Conservation (phyloP, 129 eudicot species). For the Scalesia atractyloides region DNA sequence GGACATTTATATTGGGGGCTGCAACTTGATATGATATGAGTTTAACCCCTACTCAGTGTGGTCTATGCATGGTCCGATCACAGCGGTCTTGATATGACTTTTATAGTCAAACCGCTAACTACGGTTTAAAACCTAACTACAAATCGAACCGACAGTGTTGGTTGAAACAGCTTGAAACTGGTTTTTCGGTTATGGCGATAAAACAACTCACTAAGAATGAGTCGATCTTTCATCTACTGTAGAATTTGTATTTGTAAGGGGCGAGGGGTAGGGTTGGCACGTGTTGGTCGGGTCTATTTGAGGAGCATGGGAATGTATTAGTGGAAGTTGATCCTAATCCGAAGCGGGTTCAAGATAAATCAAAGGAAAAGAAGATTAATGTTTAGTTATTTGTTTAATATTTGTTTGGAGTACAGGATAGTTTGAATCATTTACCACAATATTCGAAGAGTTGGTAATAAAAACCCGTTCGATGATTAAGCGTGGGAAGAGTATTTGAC, state of each 20-base stretch:
- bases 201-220: not conserved
- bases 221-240: too few relatives aligned
- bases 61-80: not conserved
- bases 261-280: not conserved
- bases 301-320: not conserved
- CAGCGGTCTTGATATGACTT: too few relatives aligned
- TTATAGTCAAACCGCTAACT: not conserved
- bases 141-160: not conserved
- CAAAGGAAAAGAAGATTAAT: too few relatives aligned
- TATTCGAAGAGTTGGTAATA: too few relatives aligned
- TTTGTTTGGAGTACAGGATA: too few relatives aligned
- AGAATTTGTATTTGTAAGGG: not conserved
- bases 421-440: too few relatives aligned
- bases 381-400: too few relatives aligned
- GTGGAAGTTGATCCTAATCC: too few relatives aligned
- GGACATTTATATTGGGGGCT: not conserved
- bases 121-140: not conserved
- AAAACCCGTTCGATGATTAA: too few relatives aligned
- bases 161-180: not conserved
- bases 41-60: not conserved
- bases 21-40: slow-evolving; percentile 1
- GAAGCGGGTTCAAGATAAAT: too few relatives aligned
- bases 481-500: too few relatives aligned
- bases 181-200: not conserved
- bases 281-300: not conserved